Conservation (phyloP, 2,329 filamentous ascomycete species). For the Exophiala lecanii-corni region DNA sequence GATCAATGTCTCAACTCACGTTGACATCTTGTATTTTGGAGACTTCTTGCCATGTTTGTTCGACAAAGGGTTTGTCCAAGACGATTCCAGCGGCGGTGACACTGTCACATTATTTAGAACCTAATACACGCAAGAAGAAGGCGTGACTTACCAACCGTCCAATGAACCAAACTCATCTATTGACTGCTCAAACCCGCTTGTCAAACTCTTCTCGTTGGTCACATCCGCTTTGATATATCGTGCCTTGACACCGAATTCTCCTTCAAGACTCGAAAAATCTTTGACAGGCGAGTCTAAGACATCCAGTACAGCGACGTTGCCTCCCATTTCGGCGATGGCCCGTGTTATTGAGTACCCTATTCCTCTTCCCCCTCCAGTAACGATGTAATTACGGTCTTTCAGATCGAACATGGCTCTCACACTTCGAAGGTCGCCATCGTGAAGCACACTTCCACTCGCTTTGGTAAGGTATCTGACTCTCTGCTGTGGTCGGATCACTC, state of each 20-base stretch:
- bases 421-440: constrained; percentile 10
- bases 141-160: constrained; percentile 32
- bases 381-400: constrained; percentile 16
- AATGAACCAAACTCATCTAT: constrained; percentile 37
- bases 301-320: constrained; percentile 20
- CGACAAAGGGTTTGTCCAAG: constrained; percentile 43
- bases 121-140: neutral
- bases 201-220: constrained; percentile 39
- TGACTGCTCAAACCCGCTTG: constrained; percentile 39
- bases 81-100: constrained; percentile 33
- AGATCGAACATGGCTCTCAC: constrained; percentile 14
- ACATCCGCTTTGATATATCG: constrained; percentile 45
- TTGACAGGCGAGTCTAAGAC: constrained; percentile 14
- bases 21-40: constrained; percentile 41
- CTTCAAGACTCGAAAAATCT: constrained; percentile 16
- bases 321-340: constrained; percentile 21
- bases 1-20: constrained; percentile 31
- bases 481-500: no score
- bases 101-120: constrained; percentile 5
- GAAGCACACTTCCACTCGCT: neutral
- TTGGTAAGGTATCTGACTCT: no score
- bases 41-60: constrained; percentile 43
- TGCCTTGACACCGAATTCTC: constrained; percentile 18
- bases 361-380: constrained; percentile 21
- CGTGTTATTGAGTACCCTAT: constrained; percentile 20